Base-by-base conservation (phyloP, 2,329 filamentous ascomycete species). In the Colletotrichum falcatum region DNA sequence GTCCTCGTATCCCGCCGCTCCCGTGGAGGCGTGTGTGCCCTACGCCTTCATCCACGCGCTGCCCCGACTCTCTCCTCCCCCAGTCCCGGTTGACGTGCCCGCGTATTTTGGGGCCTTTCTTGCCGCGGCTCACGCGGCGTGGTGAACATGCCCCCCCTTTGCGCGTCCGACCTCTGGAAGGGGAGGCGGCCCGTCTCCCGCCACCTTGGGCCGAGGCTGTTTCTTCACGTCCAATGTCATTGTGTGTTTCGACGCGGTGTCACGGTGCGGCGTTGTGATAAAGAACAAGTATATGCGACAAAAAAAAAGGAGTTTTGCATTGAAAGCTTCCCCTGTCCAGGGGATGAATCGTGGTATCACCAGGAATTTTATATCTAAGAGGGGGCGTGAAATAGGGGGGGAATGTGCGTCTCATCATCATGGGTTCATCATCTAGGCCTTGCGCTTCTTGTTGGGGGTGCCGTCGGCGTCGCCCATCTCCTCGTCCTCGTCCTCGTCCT, bases 401-500 rank as follows among this genome's bases (percentile, higher is more conserved):
- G 49, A 58, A 46, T 65, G 46, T 23, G 37, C 30, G 30, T 61
- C 44, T 51, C 51, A 46, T 67, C 53, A 28, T 59, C 44, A 64
- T 56, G 51, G 51, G 59, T 37, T 37, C 59, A 18, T 61, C 59
- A 39, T 61, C 46, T 51, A 61, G 51, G 59, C 59, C 59, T 51
- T 51, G 59, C 81, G 83, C 26, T 77, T 77, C 77, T 84, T 85
- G 78, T 85, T 85, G 60, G 79, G 72, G 7, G 82, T 82, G 62
- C 78, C 78, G 56, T 76, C 75, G 65, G 76, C 77, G 70, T 73
- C 74, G 76, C 82, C 85, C 72, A 83, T 84, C 55, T 85, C 85
- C 64, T 86, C 84, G 26, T 83, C 84, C 44, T 86, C 86, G 8
- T 87, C 87, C 6, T 33, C 30, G 30, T 33, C 30, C 30, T 87